phyloP scores from a whole-genome alignment of 2,329 filamentous ascomycete species.

The Tolypocladium tundrense region DNA sequence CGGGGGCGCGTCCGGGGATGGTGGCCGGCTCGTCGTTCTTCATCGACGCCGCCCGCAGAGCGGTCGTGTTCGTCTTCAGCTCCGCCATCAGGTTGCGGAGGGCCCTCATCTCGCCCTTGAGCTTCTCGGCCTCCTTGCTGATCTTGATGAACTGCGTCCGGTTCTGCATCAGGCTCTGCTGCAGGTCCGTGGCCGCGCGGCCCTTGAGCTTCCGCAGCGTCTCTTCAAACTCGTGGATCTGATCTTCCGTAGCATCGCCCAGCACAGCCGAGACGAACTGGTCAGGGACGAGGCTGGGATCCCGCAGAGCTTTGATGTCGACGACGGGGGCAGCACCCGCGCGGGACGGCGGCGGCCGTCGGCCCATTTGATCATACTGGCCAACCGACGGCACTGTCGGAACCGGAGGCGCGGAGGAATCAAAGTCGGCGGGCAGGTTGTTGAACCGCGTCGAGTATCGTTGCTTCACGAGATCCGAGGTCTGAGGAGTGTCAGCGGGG shows the following conservation, averaged over 20 bases:
- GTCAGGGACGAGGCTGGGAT: constrained; percentile 70
- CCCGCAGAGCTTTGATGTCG: constrained; percentile 67
- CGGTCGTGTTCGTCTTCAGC: constrained; percentile 67
- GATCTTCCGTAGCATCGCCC: constrained; percentile 76
- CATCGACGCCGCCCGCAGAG: constrained; percentile 49
- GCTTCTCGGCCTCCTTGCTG: constrained; percentile 95
- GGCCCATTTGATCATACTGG: constrained; percentile 44
- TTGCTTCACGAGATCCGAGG: constrained; percentile 80
- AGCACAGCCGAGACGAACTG: constrained; percentile 67
- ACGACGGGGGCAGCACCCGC: constrained; percentile 52
- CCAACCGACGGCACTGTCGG: constrained; percentile 53
- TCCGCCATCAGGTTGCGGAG: constrained; percentile 87
- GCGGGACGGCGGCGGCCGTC: constrained; percentile 43
- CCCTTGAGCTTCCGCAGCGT: constrained; percentile 67
- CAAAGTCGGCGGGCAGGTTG: constrained; percentile 59
- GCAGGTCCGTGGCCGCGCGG: constrained; percentile 71
- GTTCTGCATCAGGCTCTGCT: constrained; percentile 95
- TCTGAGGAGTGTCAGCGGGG: constrained; percentile 29
- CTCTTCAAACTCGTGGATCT: constrained; percentile 73
- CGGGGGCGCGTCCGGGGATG: constrained; percentile 39
- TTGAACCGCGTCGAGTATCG: constrained; percentile 92
- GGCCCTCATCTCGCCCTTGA: constrained; percentile 91
- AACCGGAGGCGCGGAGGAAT: constrained; percentile 59
- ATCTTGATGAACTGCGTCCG: constrained; percentile 98
- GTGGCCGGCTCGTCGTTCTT: constrained; percentile 36